Percentiles rank a stretch among this genome's conserved stretches.
These are phyloP conservation scores for Epicoccum nigrum DNA, from an alignment of 2,329 filamentous ascomycete genomes.

Conservation along the genomic window DNA sequence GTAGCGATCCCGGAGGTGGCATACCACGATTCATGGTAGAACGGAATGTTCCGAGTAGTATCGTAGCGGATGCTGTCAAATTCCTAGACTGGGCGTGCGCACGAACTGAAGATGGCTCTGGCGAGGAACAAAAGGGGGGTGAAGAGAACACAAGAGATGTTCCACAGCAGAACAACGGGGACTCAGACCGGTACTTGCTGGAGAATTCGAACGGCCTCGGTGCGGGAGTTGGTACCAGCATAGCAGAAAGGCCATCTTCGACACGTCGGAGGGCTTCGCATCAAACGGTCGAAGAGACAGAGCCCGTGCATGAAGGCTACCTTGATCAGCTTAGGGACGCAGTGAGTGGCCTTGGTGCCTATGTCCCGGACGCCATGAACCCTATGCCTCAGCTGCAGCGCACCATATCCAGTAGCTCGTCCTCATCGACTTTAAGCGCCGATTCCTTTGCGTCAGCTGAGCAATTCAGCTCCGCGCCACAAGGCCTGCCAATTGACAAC, in stretches of 20 bases:
- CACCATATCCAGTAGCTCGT: constrained; percentile 35
- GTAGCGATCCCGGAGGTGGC: constrained; percentile 85
- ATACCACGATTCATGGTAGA: constrained; percentile 93
- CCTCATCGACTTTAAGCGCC: constrained; percentile 30
- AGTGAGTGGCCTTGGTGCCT: constrained; percentile 17
- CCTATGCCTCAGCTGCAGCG: constrained; percentile 28
- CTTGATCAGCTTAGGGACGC: constrained; percentile 20
- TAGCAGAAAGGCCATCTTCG: constrained; percentile 39
- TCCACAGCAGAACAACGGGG: constrained; percentile 22
- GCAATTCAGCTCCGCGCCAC: constrained; percentile 48
- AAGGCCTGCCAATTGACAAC: constrained; percentile 33
- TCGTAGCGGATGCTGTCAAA: constrained; percentile 78
- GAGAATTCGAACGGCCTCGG: constrained; percentile 43
- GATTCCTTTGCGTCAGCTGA: constrained; percentile 53
- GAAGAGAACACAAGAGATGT: constrained; percentile 31
- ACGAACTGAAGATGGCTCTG: constrained; percentile 51
- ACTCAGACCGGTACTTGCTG: constrained; percentile 31
- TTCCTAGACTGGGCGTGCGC: constrained; percentile 79
- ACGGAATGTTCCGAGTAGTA: constrained; percentile 80
- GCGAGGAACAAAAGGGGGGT: constrained; percentile 25
- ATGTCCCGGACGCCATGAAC: constrained; percentile 31
- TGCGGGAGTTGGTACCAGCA: constrained; percentile 47
- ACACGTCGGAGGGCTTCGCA: constrained; percentile 31
- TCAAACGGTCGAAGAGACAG: constrained; percentile 13
- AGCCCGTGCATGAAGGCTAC: constrained; percentile 18